Evolutionary conservation across 2,329 filamentous ascomycete species (phyloP), one percentile per base, ranked within the genome.

Genomic region (Phialemoniopsis sp.): DNA sequence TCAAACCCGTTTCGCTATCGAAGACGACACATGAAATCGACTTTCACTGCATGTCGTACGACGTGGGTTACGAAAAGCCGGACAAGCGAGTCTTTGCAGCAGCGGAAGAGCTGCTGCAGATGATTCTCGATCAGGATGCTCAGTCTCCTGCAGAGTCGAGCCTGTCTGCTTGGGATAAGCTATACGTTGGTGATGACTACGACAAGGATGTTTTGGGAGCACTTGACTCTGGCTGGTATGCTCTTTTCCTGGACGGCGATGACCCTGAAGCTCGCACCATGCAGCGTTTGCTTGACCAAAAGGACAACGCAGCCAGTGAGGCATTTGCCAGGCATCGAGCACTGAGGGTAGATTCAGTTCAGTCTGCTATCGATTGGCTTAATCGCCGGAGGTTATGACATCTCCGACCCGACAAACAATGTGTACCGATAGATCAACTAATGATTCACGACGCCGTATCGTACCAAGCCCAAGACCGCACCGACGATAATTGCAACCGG

Each of bases 21-120:
- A 12, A 28, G 19, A 13, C 12, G 28, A 13, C 28, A 16, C 5
- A 48, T 36, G 62, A 57, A 46, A 59, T 83, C 32, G 70, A 76
- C 49, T 81, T 83, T 44, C 65, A 74, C 7, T 73, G 76, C 43
- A 69, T 82, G 53, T 83, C 78, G 14, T 85, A 84, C 46, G 78
- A 83, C 48, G 72, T 77, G 5, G 80, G 79, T 0, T 53, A 60
- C 17, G 75, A 77, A 46, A 85, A 85, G 53, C 81, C 81, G 0
- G 64, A 78, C 38, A 46, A 42, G 8, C 47, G 53, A 3, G 80
- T 85, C 3, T 85, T 84, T 44, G 54, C 63, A 2, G 70, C 76
- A 0, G 80, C 78, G 0, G 64, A 69, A 33, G 46, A 54, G 1
- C 59, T 78, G 62, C 13, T 47, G 17, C 26, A 26, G 1, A 18